Conservation (phyloP, 2,329 filamentous ascomycete genomes). For the Elsinoe australis region DNA sequence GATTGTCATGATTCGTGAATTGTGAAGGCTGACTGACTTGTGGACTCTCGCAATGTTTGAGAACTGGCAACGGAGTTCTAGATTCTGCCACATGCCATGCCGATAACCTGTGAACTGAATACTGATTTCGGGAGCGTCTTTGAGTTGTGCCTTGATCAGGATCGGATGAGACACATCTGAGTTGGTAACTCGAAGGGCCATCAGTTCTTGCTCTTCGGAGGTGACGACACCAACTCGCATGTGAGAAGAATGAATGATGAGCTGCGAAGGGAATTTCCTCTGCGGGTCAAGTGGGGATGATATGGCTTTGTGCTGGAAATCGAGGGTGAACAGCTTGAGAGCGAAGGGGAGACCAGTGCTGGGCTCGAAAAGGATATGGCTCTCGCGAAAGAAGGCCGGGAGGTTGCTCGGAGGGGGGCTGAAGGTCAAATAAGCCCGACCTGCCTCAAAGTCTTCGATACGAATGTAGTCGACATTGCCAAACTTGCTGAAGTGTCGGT, state of each 20-base stretch:
- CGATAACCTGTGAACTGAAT: slow-evolving; percentile 18
- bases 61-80: slow-evolving; percentile 3
- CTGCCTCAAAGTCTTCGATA: slow-evolving; percentile 18
- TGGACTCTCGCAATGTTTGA: slow-evolving; percentile 6
- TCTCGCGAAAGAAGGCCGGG: background rate
- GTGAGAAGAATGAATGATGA: slow-evolving; percentile 21
- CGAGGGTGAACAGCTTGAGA: background rate
- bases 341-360: background rate
- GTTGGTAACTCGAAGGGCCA: slow-evolving; percentile 47
- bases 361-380: background rate
- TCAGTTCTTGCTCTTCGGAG: slow-evolving; percentile 49
- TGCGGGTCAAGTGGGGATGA: slow-evolving; percentile 6
- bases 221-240: slow-evolving; percentile 58
- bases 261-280: slow-evolving; percentile 20
- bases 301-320: background rate
- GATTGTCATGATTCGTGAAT: slow-evolving; percentile 26
- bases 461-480: slow-evolving; percentile 30
- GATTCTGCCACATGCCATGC: background rate
- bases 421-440: slow-evolving; percentile 7
- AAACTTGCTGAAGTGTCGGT: slow-evolving; percentile 19
- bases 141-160: slow-evolving; percentile 14
- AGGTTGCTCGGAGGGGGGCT: slow-evolving; percentile 13
- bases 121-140: slow-evolving; percentile 15
- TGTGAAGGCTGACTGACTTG: background rate
- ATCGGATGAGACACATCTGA: background rate